phyloP scores from a whole-genome alignment of 2,329 filamentous ascomycete genomes.

The Penicillium expansum region DNA sequence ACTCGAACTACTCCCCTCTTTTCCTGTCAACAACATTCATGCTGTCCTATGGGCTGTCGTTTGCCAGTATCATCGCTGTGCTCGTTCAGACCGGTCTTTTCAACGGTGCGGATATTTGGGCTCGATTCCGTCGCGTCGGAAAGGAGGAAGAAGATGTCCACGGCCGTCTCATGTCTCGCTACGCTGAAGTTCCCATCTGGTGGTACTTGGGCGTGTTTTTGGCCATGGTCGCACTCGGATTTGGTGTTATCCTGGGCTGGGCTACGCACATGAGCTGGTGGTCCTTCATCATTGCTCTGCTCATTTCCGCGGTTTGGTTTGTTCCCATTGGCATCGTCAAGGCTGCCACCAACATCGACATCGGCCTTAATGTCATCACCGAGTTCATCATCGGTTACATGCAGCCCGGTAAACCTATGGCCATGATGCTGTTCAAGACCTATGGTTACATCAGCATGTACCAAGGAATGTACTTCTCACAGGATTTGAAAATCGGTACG shows the following conservation, averaged over 20 bases:
- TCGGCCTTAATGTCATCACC: conserved; percentile 70
- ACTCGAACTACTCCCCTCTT: conserved; percentile 63
- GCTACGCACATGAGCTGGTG: conserved; percentile 70
- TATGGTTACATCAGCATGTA: conserved; percentile 68
- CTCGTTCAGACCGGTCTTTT: conserved; percentile 67
- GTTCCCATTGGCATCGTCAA: conserved; percentile 63
- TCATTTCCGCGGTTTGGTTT: conserved; percentile 62
- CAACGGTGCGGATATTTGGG: conserved; percentile 65
- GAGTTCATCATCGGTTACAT: conserved; percentile 73
- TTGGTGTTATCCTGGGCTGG: conserved; percentile 52
- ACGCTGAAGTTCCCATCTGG: conserved; percentile 56
- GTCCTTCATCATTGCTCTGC: conserved; percentile 66
- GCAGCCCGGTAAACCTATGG: conserved; percentile 66
- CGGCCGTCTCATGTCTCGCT: conserved; percentile 56
- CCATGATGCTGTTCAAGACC: conserved; percentile 77
- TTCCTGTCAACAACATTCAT: conserved; percentile 68
- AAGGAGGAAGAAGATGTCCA: conserved; percentile 56
- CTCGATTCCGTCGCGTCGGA: conserved; percentile 59
- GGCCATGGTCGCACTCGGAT: conserved; percentile 50
- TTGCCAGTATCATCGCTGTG: conserved; percentile 67
- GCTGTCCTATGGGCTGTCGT: conserved; percentile 67
- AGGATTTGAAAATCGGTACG: conserved; percentile 61
- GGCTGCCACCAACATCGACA: conserved; percentile 64
- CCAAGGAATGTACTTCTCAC: conserved; percentile 63
- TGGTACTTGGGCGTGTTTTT: conserved; percentile 54